These are phyloP conservation scores for Boeremia exigua DNA, from an alignment of 2,329 filamentous ascomycete species.

Conservation along the genomic window DNA sequence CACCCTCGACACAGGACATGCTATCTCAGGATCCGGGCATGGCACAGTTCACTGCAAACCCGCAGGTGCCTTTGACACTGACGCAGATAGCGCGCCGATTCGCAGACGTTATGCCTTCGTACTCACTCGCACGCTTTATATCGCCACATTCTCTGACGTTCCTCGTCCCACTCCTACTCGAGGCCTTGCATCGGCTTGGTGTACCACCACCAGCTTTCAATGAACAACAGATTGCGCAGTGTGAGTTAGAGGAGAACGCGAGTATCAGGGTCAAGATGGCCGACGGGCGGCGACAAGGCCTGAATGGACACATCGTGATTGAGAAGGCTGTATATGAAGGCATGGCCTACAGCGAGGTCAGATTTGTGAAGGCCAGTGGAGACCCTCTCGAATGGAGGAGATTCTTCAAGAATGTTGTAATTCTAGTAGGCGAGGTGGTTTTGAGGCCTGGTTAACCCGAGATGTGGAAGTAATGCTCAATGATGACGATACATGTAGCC, in stretches of 20 bases:
- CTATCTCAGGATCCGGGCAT: slow-evolving; percentile 85
- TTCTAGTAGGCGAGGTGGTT: slow-evolving; percentile 85
- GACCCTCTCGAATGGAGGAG: slow-evolving; percentile 96
- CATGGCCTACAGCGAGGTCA: slow-evolving; percentile 75
- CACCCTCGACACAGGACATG: slow-evolving; percentile 57
- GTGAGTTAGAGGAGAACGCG: slow-evolving; percentile 57
- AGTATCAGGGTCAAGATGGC: slow-evolving; percentile 76
- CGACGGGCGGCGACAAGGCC: slow-evolving; percentile 72
- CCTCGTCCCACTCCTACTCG: slow-evolving; percentile 78
- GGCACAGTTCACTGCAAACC: slow-evolving; percentile 81
- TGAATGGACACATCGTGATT: slow-evolving; percentile 78
- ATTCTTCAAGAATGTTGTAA: slow-evolving; percentile 94
- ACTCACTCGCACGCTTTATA: slow-evolving; percentile 90
- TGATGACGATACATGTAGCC: slow-evolving; percentile 1
- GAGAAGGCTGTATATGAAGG: slow-evolving; percentile 70
- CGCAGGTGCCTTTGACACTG: slow-evolving; percentile 78
- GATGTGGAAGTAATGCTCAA: not conserved
- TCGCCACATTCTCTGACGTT: slow-evolving; percentile 77
- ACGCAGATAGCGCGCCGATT: slow-evolving; percentile 91
- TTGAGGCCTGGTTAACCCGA: slow-evolving; percentile 49
- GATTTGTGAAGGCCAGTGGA: slow-evolving; percentile 93
- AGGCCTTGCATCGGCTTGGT: slow-evolving; percentile 83
- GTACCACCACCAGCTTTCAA: slow-evolving; percentile 67
- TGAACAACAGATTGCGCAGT: slow-evolving; percentile 39
- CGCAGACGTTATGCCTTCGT: slow-evolving; percentile 86